These are phyloP conservation scores for Puccinia polysora DNA, from an alignment of 1,284 basidiomycete genomes.

Conservation along the genomic window DNA sequence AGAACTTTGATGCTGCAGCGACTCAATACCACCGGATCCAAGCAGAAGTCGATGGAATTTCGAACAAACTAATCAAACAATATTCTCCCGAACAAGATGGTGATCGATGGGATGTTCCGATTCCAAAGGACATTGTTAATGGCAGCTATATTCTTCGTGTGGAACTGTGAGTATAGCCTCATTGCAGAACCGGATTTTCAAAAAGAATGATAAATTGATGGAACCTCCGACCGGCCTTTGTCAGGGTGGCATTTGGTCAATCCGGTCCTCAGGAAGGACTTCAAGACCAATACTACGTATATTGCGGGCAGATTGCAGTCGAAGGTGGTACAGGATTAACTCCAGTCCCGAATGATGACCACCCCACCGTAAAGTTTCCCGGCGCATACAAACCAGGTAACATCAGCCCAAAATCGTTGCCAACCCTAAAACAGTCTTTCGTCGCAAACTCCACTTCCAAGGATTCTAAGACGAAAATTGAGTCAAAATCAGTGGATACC, in stretches of 20 bases:
- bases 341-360: conserved; percentile 18
- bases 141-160: conserved; percentile 12
- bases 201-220: not conserved
- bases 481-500: not conserved
- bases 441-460: not conserved
- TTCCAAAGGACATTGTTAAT: no score
- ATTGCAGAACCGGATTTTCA: not conserved
- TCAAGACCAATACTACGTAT: conserved; percentile 44
- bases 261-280: conserved; percentile 30
- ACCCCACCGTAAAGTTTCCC: conserved; percentile 17
- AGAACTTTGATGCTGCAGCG: conserved; percentile 14
- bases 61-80: conserved; percentile 8
- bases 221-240: not conserved
- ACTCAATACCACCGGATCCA: conserved; percentile 1
- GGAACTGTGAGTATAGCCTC: conserved; percentile 12
- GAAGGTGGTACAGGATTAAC: not conserved
- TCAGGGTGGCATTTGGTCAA: conserved; percentile 36
- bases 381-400: conserved; percentile 31
- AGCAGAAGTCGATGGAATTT: no score
- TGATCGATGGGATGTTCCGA: conserved; percentile 9
- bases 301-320: conserved; percentile 38
- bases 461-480: not conserved
- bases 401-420: conserved; percentile 21
- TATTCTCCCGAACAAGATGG: conserved; percentile 4
- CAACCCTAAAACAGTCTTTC: not conserved